Evolutionary conservation across 192 early-diverging fungal genomes (phyloP).

Genomic region (Paraglomus brasilianum): DNA sequence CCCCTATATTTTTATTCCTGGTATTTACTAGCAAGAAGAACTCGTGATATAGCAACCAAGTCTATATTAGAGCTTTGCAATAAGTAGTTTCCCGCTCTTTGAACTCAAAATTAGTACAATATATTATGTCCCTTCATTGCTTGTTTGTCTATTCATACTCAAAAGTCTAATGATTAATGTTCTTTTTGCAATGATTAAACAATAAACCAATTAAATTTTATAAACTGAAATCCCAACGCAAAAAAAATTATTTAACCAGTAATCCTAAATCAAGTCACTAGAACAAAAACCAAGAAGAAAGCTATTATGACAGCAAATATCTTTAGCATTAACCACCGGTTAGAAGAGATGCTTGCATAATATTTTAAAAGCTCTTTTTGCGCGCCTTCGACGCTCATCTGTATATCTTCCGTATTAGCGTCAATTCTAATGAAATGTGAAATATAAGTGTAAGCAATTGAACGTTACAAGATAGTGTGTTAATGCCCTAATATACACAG

Average conservation of each 20-base stretch:
- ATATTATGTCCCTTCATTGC: too few species aligned
- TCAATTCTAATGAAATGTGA: conserved; percentile 67
- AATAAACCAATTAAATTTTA: too few species aligned
- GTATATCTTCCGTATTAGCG: conserved; percentile 89
- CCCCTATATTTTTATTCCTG: conserved; percentile 79
- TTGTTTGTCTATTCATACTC: too few species aligned
- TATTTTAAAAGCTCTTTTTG: conserved; percentile 89
- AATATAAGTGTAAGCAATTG: background rate
- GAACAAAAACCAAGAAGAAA: conserved; percentile 77
- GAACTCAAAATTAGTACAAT: too few species aligned
- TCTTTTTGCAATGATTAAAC: too few species aligned
- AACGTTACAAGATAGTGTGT: background rate
- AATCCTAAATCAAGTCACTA: conserved; percentile 28
- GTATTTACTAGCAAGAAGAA: conserved; percentile 48
- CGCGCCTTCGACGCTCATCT: conserved; percentile 87
- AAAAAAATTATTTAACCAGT: too few species aligned
- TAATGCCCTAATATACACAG: background rate
- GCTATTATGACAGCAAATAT: conserved; percentile 87
- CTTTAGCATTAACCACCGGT: conserved; percentile 95
- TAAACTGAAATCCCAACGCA: too few species aligned
- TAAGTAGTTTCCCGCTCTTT: too few species aligned
- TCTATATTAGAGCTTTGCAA: too few species aligned
- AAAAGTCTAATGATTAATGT: too few species aligned
- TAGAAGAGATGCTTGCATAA: conserved; percentile 88
- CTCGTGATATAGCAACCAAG: too few species aligned